Conservation (phyloP, 2,329 filamentous ascomycete genomes). For the Colletotrichum tanaceti region DNA sequence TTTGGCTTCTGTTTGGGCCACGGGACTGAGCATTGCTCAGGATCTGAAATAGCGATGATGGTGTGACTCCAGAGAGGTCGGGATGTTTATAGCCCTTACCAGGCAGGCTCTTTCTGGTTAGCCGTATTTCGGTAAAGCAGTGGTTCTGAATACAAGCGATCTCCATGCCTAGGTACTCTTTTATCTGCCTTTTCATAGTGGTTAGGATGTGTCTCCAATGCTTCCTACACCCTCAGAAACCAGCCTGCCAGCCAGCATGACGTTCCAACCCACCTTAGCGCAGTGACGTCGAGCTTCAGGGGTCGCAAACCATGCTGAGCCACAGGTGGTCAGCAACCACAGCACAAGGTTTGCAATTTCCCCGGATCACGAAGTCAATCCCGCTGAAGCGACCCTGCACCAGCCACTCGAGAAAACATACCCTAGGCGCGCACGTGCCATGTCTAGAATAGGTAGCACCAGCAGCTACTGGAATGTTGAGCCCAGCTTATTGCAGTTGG, state of each 20-base stretch:
- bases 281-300: conserved; percentile 35
- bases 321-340: conserved; percentile 27
- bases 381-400: not conserved
- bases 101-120: conserved; percentile 12
- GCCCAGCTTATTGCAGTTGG: conserved; percentile 39
- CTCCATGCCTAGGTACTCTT: conserved; percentile 6
- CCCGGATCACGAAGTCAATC: conserved; percentile 30
- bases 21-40: not conserved
- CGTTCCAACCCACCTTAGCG: conserved; percentile 13
- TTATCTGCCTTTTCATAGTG: not conserved
- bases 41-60: not conserved
- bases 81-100: conserved; percentile 2
- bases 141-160: conserved; percentile 35
- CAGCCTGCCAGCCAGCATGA: not conserved
- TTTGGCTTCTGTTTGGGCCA: not conserved
- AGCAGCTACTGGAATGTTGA: conserved; percentile 37
- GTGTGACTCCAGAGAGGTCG: not conserved
- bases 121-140: conserved; percentile 18
- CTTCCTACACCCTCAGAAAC: not conserved
- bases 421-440: conserved; percentile 23
- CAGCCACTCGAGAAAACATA: conserved; percentile 21
- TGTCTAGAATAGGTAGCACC: conserved; percentile 20
- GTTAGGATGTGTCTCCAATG: not conserved
- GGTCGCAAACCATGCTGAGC: conserved; percentile 22
- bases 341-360: conserved; percentile 31